Conservation (phyloP, 768 basidiomycete genomes). For the Leucosporidium creatinivorum region DNA sequence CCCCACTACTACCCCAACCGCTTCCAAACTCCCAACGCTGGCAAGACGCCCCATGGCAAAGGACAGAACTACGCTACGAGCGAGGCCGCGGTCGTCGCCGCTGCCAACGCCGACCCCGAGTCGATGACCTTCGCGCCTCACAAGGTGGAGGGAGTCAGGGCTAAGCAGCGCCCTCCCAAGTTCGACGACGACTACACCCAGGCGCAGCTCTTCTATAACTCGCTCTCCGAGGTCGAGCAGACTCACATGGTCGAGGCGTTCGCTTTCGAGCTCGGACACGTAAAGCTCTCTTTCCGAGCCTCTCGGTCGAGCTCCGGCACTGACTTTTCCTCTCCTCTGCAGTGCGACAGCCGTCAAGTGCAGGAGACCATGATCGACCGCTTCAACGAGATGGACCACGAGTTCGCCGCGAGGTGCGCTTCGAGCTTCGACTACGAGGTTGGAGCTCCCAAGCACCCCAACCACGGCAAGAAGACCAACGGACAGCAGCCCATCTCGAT, state of each 20-base stretch:
- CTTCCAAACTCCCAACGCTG: conserved; percentile 40
- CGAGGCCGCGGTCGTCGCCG: neutral
- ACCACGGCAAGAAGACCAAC: conserved; percentile 54
- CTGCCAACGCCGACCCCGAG: conserved; percentile 7
- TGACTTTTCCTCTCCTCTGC: neutral
- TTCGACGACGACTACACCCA: conserved; percentile 75
- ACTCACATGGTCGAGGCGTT: conserved; percentile 62
- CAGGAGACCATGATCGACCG: conserved; percentile 60
- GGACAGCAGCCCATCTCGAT: conserved; percentile 38
- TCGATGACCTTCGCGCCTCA: conserved; percentile 25
- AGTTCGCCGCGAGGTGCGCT: conserved; percentile 65
- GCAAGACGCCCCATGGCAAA: conserved; percentile 20
- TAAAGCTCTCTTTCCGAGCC: neutral
- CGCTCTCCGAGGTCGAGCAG: conserved; percentile 61
- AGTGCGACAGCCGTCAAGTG: conserved; percentile 68
- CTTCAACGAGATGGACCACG: conserved; percentile 65
- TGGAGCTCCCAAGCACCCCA: conserved; percentile 51
- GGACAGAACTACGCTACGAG: conserved; percentile 24
- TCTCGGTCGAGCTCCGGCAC: too few species aligned
- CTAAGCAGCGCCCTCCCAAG: conserved; percentile 44
- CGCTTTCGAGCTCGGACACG: conserved; percentile 68
- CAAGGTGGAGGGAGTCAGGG: conserved; percentile 51
- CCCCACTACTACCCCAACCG: conserved; percentile 84
- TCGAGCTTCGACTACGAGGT: conserved; percentile 55
- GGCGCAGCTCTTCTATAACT: conserved; percentile 67